Conservation (phyloP, 176 grass and related monocot genomes). For the Olyra latifolia region DNA sequence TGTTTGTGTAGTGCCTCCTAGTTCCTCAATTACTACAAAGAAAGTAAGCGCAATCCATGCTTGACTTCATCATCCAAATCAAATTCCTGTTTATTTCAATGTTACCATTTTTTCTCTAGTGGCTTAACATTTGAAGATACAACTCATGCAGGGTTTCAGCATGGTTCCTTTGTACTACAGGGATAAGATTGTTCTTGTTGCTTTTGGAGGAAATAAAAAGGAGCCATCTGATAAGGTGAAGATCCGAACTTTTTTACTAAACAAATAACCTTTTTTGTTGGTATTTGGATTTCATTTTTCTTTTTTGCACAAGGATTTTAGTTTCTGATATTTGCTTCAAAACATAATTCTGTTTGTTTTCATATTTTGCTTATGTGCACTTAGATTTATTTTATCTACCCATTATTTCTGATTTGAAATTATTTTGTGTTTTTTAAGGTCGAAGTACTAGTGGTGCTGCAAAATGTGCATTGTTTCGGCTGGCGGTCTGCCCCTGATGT, state of each 20-base stretch:
- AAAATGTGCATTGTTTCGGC: conserved; percentile 80
- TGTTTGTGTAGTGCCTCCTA: conserved; percentile 73
- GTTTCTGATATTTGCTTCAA: conserved; percentile 25
- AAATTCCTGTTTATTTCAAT: background rate
- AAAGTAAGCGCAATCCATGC: conserved; percentile 57
- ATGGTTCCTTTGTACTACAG: conserved; percentile 88
- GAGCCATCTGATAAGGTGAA: conserved; percentile 94
- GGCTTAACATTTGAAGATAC: conserved; percentile 12
- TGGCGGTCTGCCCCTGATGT: conserved; percentile 85
- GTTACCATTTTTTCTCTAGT: background rate
- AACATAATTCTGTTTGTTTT: background rate
- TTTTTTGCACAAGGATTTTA: background rate
- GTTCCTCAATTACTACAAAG: conserved; percentile 80
- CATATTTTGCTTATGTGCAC: background rate
- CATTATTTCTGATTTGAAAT: background rate
- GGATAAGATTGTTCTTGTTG: conserved; percentile 84
- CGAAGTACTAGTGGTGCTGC: conserved; percentile 80
- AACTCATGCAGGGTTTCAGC: conserved; percentile 82
- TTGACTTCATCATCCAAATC: background rate
- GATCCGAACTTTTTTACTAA: conserved; percentile 13
- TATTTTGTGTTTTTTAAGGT: conserved; percentile 53
- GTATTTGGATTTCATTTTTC: background rate
- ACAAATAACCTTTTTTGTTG: background rate
- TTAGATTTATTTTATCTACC: background rate
- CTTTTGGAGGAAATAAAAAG: conserved; percentile 96